Base-by-base conservation (phyloP, 148 eudicot species). In the Amaranthus cruentus region DNA sequence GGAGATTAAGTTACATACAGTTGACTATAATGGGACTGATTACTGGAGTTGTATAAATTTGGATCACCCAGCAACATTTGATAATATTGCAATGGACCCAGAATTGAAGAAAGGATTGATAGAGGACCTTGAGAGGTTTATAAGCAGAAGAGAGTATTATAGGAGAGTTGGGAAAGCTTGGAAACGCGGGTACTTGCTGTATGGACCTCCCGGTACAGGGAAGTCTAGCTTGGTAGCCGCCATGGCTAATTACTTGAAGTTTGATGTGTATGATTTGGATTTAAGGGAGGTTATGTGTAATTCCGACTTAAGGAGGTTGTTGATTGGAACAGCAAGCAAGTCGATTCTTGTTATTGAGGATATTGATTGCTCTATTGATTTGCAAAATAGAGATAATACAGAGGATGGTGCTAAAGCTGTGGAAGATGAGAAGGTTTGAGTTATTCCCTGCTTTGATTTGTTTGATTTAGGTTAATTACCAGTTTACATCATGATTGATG, bases 1-100 rank as follows among this genome's bases (percentile, higher is more conserved):
- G 70, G 85, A 77, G 14, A 81, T 90, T 70, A 86, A 80, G 77
- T 69, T 88, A 7, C 87, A 90, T 62, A 87, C 91, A 14, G 86
- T 88, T 9, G 90, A 90, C 53, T 82, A 87, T 51, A 81, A 72
- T 28, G 80, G 84, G 54, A 76, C 66, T 42, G 85, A 86, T 56
- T 85, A 81, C 60, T 88, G 96, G 93, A 78, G 87, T 48, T 52
- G 64, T 54, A 55, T 80, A 9, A 62, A 66, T 50, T 46, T 83
- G 0, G 75, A 83, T 78, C 85, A 83, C 70, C 85, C 83, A 42
- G 72, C 79, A 7, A 77, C 81, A 59, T 80, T 80, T 48, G 85
- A 77, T 47, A 83, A 78, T 50, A 71, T 83, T 53, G 85, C 81
- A 2, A 68, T 83, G 81, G 85, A 83, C 50, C 72, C 75, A 2